Percentiles rank a stretch among this genome's conserved stretches.
phyloP scores from a whole-genome alignment of 2,329 filamentous ascomycete genomes.

The Cadophora sp. region DNA sequence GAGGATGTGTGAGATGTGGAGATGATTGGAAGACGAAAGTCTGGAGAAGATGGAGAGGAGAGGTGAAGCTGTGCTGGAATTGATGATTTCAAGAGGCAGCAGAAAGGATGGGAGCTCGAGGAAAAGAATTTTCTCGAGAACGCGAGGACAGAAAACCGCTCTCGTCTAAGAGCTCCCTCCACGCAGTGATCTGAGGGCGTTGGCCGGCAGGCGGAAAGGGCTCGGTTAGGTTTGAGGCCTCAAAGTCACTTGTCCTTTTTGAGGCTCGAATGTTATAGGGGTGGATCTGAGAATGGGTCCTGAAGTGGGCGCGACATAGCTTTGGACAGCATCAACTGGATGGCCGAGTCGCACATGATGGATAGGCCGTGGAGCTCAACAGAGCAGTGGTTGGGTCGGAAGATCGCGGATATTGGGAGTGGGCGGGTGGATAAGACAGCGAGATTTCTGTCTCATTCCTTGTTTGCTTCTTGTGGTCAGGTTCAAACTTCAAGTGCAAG shows the following conservation, averaged over 20 bases:
- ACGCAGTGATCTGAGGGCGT: constrained; percentile 32
- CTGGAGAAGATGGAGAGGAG: constrained; percentile 34
- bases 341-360: neutral
- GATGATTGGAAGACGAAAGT: constrained; percentile 32
- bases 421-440: constrained; percentile 12
- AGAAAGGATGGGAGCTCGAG: constrained; percentile 29
- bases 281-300: constrained; percentile 23
- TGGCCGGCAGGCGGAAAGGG: constrained; percentile 12
- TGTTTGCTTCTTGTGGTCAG: constrained; percentile 23
- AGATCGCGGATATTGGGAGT: constrained; percentile 27
- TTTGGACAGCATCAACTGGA: constrained; percentile 14
- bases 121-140: constrained; percentile 32
- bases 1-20: constrained; percentile 31
- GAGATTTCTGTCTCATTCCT: constrained; percentile 17
- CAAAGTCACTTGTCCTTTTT: constrained; percentile 24
- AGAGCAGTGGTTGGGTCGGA: constrained; percentile 17
- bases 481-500: neutral
- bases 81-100: constrained; percentile 30
- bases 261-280: constrained; percentile 29
- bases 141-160: constrained; percentile 23
- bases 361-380: neutral
- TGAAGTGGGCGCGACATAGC: constrained; percentile 9
- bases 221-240: constrained; percentile 22
- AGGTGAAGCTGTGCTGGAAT: constrained; percentile 26
- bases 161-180: constrained; percentile 25